phyloP scores from a whole-genome alignment of 495 filamentous ascomycete species.

The Podospora pseudopauciseta region DNA sequence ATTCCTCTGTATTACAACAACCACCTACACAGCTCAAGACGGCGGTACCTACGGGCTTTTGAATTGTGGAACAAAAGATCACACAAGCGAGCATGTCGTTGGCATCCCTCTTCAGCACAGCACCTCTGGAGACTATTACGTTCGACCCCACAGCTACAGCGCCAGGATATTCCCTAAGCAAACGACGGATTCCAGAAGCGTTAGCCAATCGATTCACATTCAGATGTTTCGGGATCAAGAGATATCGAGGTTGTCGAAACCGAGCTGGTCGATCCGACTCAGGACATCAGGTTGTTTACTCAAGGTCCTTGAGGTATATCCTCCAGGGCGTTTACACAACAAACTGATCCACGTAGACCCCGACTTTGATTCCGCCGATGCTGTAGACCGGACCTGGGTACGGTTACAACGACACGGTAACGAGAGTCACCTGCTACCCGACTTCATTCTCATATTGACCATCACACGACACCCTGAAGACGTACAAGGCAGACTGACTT shows the following conservation, averaged over 20 bases:
- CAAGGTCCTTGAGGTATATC: background rate
- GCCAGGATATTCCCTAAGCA: background rate
- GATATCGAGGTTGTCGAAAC: background rate
- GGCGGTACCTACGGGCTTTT: background rate
- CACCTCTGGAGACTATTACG: background rate
- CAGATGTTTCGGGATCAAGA: background rate
- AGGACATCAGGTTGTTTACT: background rate
- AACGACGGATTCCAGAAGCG: background rate
- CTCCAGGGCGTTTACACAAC: background rate
- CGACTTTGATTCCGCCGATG: background rate
- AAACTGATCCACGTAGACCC: background rate
- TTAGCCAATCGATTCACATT: background rate
- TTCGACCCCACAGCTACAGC: background rate
- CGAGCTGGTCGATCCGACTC: background rate
- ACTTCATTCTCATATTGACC: background rate
- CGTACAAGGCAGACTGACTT: background rate
- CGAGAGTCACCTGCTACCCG: background rate
- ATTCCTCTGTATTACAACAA: background rate
- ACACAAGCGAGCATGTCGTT: background rate
- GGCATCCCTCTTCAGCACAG: background rate
- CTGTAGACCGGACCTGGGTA: background rate
- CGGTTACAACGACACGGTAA: background rate
- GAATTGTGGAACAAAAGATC: background rate
- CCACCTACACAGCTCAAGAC: background rate
- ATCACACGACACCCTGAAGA: background rate